Conservation (phyloP, 805 yeast genomes). For the Hermanozyma aechmeae region DNA sequence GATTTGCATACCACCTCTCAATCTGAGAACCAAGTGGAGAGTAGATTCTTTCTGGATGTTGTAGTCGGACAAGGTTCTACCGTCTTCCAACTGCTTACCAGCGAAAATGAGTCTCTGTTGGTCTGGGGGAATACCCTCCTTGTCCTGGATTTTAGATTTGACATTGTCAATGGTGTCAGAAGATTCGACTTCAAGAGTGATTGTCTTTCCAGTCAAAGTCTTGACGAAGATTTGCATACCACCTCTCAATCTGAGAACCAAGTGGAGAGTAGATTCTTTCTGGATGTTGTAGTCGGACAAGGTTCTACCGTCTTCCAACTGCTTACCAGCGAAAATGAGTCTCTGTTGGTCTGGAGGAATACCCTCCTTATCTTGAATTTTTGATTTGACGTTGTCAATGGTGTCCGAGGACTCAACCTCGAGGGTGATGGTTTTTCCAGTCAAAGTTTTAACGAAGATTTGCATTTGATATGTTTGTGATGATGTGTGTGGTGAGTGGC, state of each 20-base stretch:
- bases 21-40: constrained; percentile 12
- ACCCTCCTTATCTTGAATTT: constrained; percentile 13
- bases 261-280: constrained; percentile 30
- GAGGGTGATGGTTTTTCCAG: constrained; percentile 15
- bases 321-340: constrained; percentile 4
- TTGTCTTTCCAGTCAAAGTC: constrained; percentile 54
- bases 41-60: constrained; percentile 40
- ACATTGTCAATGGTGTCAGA: constrained; percentile 97
- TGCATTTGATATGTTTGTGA: no score
- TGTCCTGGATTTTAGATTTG: constrained; percentile 34
- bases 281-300: constrained; percentile 12
- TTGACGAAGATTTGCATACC: constrained; percentile 40
- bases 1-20: constrained; percentile 36
- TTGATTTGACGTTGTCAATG: constrained; percentile 4
- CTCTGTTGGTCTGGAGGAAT: constrained; percentile 4
- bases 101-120: constrained; percentile 38
- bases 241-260: constrained; percentile 24
- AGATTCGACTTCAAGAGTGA: constrained; percentile 93
- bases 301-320: constrained; percentile 4
- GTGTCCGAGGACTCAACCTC: constrained; percentile 5
- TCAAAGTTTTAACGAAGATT: constrained; percentile 10
- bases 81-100: constrained; percentile 39
- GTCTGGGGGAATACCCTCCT: constrained; percentile 37
- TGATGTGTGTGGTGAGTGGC: no score
- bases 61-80: constrained; percentile 26